Evolutionary conservation across 1,284 basidiomycete genomes (phyloP).

Genomic region (Sanguinoderma infundibulare): DNA sequence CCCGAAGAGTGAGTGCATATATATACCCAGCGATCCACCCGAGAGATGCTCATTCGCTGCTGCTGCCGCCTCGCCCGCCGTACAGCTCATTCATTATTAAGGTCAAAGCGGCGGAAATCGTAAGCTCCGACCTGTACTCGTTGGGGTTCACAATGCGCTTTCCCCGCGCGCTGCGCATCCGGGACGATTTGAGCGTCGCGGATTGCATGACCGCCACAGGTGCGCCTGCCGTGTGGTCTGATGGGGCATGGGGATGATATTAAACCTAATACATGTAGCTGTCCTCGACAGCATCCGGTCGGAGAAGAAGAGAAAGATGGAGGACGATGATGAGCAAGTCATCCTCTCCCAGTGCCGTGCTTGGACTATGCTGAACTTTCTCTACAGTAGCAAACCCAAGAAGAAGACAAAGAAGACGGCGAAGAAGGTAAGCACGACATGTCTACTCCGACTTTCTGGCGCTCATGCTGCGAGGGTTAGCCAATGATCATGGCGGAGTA

Average conservation of each 20-base stretch:
- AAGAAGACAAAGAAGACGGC: slow-evolving; percentile 65
- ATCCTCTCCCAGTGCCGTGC: not conserved
- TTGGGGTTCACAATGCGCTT: slow-evolving; percentile 85
- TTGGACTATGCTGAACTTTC: not conserved
- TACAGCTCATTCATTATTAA: slow-evolving; percentile 84
- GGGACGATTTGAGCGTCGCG: slow-evolving; percentile 69
- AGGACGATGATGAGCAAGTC: slow-evolving; percentile 55
- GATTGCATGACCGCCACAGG: slow-evolving; percentile 76
- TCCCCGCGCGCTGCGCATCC: slow-evolving; percentile 81
- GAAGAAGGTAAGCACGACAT: slow-evolving; percentile 51
- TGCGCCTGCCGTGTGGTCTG: slow-evolving; percentile 33
- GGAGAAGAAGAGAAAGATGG: slow-evolving; percentile 75
- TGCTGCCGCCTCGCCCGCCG: not conserved
- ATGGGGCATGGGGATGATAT: not conserved
- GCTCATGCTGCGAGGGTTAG: slow-evolving; percentile 38
- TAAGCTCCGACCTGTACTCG: slow-evolving; percentile 74
- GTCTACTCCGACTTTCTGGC: not conserved
- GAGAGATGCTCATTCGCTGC: not conserved
- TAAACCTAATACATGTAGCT: slow-evolving; percentile 36
- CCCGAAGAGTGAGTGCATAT: slow-evolving; percentile 69
- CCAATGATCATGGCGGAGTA: slow-evolving; percentile 67
- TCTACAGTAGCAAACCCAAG: slow-evolving; percentile 49
- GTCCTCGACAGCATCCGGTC: slow-evolving; percentile 60
- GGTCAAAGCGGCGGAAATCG: slow-evolving; percentile 91
- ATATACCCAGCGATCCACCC: not conserved